Percentiles rank a stretch among this genome's conserved stretches.
These are phyloP conservation scores for Flaveria sonorensis DNA, from an alignment of 129 eudicot species.

Conservation along the genomic window DNA sequence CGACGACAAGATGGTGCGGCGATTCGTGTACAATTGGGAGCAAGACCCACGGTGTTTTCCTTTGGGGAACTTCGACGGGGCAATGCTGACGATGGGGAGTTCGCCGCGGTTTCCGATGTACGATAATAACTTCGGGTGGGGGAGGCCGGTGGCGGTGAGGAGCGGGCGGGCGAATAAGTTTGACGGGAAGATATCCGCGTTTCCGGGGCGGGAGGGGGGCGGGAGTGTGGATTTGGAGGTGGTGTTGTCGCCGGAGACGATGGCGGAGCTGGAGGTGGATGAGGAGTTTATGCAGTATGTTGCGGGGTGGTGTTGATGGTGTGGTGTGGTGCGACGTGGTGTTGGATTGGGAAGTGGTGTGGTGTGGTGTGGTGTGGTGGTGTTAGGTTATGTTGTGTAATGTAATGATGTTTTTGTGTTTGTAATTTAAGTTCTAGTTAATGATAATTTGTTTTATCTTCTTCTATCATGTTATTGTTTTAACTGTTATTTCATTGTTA, in stretches of 20 bases:
- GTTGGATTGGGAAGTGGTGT: conserved; percentile 31
- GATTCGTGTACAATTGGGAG: conserved; percentile 54
- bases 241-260: conserved; percentile 77
- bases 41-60: conserved; percentile 73
- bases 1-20: conserved; percentile 56
- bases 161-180: conserved; percentile 90
- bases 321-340: not conserved
- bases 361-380: no score
- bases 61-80: conserved; percentile 86
- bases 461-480: not conserved
- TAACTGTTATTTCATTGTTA: not conserved
- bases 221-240: conserved; percentile 92
- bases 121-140: conserved; percentile 95
- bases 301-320: conserved; percentile 11
- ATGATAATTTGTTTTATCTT: not conserved
- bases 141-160: conserved; percentile 70
- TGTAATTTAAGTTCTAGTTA: not conserved
- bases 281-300: conserved; percentile 80
- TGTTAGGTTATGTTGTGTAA: conserved; percentile 12
- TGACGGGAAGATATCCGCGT: conserved; percentile 91
- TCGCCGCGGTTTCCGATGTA: conserved; percentile 91
- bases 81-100: conserved; percentile 89
- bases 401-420: conserved; percentile 11
- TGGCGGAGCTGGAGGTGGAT: conserved; percentile 66
- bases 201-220: conserved; percentile 72